Percentiles rank a stretch among this genome's conserved stretches.
These are phyloP conservation scores for Cudoniella acicularis DNA, from an alignment of 495 filamentous ascomycete species.

Conservation along the genomic window DNA sequence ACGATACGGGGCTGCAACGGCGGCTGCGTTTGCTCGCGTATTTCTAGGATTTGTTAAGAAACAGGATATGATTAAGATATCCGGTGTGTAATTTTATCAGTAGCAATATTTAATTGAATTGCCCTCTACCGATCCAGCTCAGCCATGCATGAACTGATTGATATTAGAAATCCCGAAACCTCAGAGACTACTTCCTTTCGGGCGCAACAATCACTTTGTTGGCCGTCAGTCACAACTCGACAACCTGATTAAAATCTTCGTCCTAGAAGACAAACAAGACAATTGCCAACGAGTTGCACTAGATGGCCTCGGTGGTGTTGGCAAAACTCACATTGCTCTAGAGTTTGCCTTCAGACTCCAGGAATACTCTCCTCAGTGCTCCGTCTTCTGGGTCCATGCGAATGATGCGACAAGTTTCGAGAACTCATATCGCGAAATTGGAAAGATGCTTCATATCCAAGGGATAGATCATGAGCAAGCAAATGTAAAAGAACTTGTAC, in stretches of 20 bases:
- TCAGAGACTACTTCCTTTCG: slow-evolving; percentile 6
- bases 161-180: not conserved
- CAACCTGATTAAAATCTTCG: not conserved
- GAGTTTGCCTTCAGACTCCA: slow-evolving; percentile 28
- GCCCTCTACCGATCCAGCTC: not conserved
- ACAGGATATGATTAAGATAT: slow-evolving; percentile 14
- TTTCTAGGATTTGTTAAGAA: slow-evolving; percentile 24
- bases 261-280: not conserved
- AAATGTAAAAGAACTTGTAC: slow-evolving; percentile 25
- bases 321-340: slow-evolving; percentile 47
- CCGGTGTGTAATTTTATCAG: not conserved
- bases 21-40: slow-evolving; percentile 33
- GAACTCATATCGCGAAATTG: slow-evolving; percentile 29
- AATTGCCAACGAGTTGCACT: slow-evolving; percentile 28
- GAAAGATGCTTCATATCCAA: slow-evolving; percentile 14
- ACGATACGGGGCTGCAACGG: slow-evolving; percentile 29
- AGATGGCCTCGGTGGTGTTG: slow-evolving; percentile 44
- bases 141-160: not conserved
- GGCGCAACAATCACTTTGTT: slow-evolving; percentile 7
- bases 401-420: slow-evolving; percentile 25
- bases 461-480: slow-evolving; percentile 11
- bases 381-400: slow-evolving; percentile 34
- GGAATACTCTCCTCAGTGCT: slow-evolving; percentile 20
- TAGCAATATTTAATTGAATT: not conserved
- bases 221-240: slow-evolving; percentile 3